Base-by-base conservation (phyloP, 163 green algal species). In the Prototheca wickerhamii region DNA sequence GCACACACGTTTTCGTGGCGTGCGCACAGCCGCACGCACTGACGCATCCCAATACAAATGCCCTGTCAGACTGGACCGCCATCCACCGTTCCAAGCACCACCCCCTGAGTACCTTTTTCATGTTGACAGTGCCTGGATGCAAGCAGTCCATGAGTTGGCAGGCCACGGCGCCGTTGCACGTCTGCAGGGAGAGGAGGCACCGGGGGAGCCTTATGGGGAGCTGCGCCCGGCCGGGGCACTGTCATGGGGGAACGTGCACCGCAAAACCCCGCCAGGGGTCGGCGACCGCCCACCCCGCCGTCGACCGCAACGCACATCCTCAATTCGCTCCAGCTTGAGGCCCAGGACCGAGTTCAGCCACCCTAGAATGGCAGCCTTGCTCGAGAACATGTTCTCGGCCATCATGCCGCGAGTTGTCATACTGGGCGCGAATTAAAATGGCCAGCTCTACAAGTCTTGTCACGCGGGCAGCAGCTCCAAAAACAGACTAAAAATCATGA, bases 141-240 rank as follows among this genome's bases (percentile, higher is more conserved):
- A 96, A 69, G 2, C 81, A 87, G 62, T 99, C 94, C 70, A 99
- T 83, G 10, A 99, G 73, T 73, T 98, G 92, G 64, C 93, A 99
- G 1, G 86, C 85, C 10, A 95, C 86, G 21, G 91, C 91, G n/a
- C 91, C 91, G 34, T 77, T 84, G 18, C 78, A 79, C 4, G 88
- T 92, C 84, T 93, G 71, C 65, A 57, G 26, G 35, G n/a, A 21
- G 31, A 18, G 31, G 20, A 8, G 23, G 56, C 23, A 59, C 29
- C 4, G 40, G 15, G 37, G 4, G 4, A 18, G 6, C 3, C 25
- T 43, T 28, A 20, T 25, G 5, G 12, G 56, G 26, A 2, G 34
- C 5, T 7, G 4, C 3, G 30, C 23, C 4, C 10, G 25, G 2
- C 20, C 6, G 25, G 12, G 21, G n/a, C n/a, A 49, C 7, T 12